Evolutionary conservation across 179 eudicot genomes (phyloP).

Genomic region (Beta lomatogona): DNA sequence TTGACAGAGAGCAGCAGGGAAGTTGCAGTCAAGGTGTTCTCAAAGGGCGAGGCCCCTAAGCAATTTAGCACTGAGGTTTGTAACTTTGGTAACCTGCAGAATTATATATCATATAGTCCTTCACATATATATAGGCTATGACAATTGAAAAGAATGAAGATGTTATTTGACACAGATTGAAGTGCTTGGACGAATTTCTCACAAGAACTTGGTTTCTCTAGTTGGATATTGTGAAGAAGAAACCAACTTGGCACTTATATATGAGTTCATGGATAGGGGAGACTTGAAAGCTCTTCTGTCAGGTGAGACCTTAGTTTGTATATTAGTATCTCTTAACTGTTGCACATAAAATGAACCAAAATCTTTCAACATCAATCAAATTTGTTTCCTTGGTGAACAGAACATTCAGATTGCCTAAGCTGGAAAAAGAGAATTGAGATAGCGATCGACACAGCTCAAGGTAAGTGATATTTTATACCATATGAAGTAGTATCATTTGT

Average conservation of each 20-base stretch:
- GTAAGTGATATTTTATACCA: conserved; percentile 15
- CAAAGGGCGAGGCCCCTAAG: conserved; percentile 31
- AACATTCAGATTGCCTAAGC: conserved; percentile 17
- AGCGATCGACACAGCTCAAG: conserved; percentile 45
- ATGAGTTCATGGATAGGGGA: conserved; percentile 44
- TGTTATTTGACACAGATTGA: conserved; percentile 25
- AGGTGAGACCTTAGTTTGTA: conserved; percentile 20
- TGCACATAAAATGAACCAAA: background rate
- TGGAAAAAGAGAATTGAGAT: conserved; percentile 42
- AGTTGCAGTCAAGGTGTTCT: conserved; percentile 47
- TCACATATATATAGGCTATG: background rate
- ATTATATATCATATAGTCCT: background rate
- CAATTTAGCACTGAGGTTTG: conserved; percentile 46
- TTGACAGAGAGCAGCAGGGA: conserved; percentile 30
- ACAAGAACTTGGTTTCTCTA: conserved; percentile 42
- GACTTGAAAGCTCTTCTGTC: conserved; percentile 34
- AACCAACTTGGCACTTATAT: conserved; percentile 31
- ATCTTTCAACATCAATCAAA: background rate
- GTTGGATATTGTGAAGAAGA: conserved; percentile 45
- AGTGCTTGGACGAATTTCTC: conserved; percentile 37
- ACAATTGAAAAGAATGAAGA: background rate
- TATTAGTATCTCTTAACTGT: background rate
- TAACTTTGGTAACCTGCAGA: background rate
- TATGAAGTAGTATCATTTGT: background rate
- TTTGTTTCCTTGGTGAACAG: conserved; percentile 8